Percentiles rank a stretch among this genome's conserved stretches.
Conservation (phyloP, 495 filamentous ascomycete genomes). For the Penicillium malachiteum region DNA sequence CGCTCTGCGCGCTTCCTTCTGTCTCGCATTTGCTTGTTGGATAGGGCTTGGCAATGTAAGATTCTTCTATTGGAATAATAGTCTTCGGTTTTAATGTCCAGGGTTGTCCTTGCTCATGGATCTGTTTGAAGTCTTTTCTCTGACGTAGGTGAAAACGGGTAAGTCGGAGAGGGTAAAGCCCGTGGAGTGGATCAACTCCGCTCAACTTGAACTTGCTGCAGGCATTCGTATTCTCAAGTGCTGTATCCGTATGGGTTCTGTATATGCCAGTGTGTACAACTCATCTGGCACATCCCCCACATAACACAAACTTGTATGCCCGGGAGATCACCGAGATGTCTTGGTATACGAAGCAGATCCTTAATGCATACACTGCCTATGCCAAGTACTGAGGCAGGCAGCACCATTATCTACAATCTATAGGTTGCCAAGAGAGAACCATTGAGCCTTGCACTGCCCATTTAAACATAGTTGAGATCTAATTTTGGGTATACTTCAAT, state of each 20-base stretch:
- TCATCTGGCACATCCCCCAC: conserved; percentile 1
- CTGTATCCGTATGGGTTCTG: neutral
- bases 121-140: too few relatives aligned
- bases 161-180: too few relatives aligned
- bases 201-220: neutral
- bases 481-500: neutral
- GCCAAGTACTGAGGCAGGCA: conserved; percentile 16
- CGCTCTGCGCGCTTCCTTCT: conserved; percentile 23
- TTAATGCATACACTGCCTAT: conserved; percentile 5
- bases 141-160: too few relatives aligned
- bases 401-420: conserved; percentile 1
- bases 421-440: too few relatives aligned
- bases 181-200: neutral
- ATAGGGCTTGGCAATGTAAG: neutral
- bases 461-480: neutral
- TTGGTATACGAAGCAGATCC: conserved; percentile 16
- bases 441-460: neutral
- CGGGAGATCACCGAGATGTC: conserved; percentile 18
- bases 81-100: neutral
- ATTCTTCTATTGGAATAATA: neutral
- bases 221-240: too few relatives aligned
- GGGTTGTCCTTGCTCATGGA: neutral
- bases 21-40: neutral
- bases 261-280: neutral
- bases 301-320: neutral